These are phyloP conservation scores for Colletotrichum orchidophilum DNA, from an alignment of 2,329 filamentous ascomycete genomes.

Conservation along the genomic window DNA sequence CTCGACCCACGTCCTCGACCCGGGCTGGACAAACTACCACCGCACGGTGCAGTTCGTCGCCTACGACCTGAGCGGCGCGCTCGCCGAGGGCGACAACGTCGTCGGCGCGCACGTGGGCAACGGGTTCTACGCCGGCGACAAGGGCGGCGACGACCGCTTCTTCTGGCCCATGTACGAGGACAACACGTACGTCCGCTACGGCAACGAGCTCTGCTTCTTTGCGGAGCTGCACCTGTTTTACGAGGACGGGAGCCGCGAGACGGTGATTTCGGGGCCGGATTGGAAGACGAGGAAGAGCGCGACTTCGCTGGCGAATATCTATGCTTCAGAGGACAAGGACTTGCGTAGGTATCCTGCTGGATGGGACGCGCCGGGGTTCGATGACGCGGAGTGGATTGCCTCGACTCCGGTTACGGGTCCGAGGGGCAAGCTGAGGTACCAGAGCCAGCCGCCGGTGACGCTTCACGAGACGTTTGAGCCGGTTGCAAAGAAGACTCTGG, in stretches of 20 bases:
- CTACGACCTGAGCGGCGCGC: slow-evolving; percentile 50
- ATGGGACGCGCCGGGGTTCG: slow-evolving; percentile 43
- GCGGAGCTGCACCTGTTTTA: slow-evolving; percentile 49
- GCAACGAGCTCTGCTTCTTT: slow-evolving; percentile 52
- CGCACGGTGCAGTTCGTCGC: slow-evolving; percentile 52
- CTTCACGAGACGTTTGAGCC: slow-evolving; percentile 49
- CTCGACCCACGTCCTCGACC: slow-evolving; percentile 47
- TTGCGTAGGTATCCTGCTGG: slow-evolving; percentile 44
- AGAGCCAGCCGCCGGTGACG: slow-evolving; percentile 49
- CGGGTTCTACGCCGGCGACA: slow-evolving; percentile 55
- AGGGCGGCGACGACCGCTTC: slow-evolving; percentile 47
- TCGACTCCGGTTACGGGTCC: slow-evolving; percentile 51
- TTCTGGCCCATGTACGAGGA: slow-evolving; percentile 54
- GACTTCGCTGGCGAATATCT: slow-evolving; percentile 50
- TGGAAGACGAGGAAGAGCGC: slow-evolving; percentile 50
- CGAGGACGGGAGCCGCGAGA: slow-evolving; percentile 46
- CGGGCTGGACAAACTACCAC: slow-evolving; percentile 52
- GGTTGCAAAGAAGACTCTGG: slow-evolving; percentile 31
- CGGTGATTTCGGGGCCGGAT: slow-evolving; percentile 46
- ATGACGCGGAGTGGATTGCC: slow-evolving; percentile 40
- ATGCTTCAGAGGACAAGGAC: slow-evolving; percentile 51
- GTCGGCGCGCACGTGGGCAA: slow-evolving; percentile 53
- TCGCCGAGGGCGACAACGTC: slow-evolving; percentile 46
- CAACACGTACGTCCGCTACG: slow-evolving; percentile 49
- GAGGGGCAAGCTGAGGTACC: slow-evolving; percentile 48